Percentiles rank a stretch among this genome's conserved stretches.
These are phyloP conservation scores for Suhomyces faveliae DNA, from an alignment of 805 yeast genomes.

Conservation along the genomic window DNA sequence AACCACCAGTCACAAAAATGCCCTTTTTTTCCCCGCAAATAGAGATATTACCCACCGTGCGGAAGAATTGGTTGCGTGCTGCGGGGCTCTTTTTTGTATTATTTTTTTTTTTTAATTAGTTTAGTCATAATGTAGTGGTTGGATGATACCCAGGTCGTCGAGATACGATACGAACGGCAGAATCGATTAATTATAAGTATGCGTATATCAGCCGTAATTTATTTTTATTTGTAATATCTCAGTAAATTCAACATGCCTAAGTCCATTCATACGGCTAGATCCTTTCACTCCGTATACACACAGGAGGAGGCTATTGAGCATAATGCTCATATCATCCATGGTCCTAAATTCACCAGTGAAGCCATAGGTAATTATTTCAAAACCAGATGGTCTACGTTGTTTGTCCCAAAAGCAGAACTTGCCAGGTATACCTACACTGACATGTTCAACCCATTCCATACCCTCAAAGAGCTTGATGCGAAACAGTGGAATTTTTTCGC, in stretches of 20 bases:
- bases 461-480: slow-evolving; percentile 46
- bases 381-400: slow-evolving; percentile 50
- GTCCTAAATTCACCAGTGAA: slow-evolving; percentile 30
- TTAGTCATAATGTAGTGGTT: too few relatives aligned
- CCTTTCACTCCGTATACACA: slow-evolving; percentile 9
- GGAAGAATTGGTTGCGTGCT: too few relatives aligned
- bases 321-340: slow-evolving; percentile 13
- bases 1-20: too few relatives aligned
- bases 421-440: slow-evolving; percentile 34
- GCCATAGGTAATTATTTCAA: slow-evolving; percentile 36
- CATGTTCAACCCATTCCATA: slow-evolving; percentile 62
- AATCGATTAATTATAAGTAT: background rate
- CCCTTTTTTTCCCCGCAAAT: too few relatives aligned
- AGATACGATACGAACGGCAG: too few relatives aligned
- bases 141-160: too few relatives aligned
- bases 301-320: slow-evolving; percentile 10
- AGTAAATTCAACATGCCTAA: background rate
- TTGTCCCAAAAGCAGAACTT: slow-evolving; percentile 45
- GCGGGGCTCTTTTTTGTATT: too few relatives aligned
- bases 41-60: too few relatives aligned
- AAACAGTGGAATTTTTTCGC: slow-evolving; percentile 57
- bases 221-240: background rate
- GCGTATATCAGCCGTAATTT: background rate
- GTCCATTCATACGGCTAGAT: slow-evolving; percentile 3
- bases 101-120: too few relatives aligned